A percentile compares a stretch with the other conserved stretches of the same genome.
These are phyloP conservation scores for Xylaria polymorpha DNA, from an alignment of 2,329 filamentous ascomycete genomes.

Conservation along the genomic window DNA sequence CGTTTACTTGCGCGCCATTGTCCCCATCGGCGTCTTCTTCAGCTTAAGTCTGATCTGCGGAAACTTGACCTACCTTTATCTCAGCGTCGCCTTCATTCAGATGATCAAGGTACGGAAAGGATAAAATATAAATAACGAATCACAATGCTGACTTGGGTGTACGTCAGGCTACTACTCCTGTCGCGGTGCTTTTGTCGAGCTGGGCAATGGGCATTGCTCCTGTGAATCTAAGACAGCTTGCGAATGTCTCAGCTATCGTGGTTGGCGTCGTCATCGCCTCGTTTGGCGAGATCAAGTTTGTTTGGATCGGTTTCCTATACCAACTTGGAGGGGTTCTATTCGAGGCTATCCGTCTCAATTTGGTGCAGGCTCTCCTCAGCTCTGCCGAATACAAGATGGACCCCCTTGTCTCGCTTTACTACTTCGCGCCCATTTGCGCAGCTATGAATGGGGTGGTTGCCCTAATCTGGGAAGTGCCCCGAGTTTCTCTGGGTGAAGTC, in stretches of 20 bases:
- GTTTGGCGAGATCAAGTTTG: constrained; percentile 94
- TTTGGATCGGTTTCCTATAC: constrained; percentile 80
- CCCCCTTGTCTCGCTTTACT: constrained; percentile 87
- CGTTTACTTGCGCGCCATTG: constrained; percentile 91
- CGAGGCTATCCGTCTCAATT: constrained; percentile 83
- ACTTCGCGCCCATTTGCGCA: constrained; percentile 87
- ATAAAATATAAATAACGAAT: neutral
- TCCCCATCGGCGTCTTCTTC: constrained; percentile 96
- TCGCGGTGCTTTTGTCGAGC: constrained; percentile 88
- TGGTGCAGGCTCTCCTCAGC: constrained; percentile 85
- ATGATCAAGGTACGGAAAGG: constrained; percentile 84
- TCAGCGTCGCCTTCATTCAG: constrained; percentile 97
- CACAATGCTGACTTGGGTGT: constrained; percentile 30
- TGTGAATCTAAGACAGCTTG: constrained; percentile 85
- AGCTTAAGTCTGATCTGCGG: constrained; percentile 95
- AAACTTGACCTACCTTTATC: constrained; percentile 94
- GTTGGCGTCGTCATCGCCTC: constrained; percentile 95
- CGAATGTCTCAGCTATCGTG: constrained; percentile 95
- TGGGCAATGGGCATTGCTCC: constrained; percentile 88
- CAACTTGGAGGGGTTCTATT: constrained; percentile 83
- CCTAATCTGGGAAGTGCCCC: constrained; percentile 78
- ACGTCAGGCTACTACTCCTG: constrained; percentile 86
- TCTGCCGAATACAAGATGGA: constrained; percentile 93
- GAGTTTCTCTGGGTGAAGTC: constrained; percentile 75
- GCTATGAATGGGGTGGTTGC: constrained; percentile 82